Evolutionary conservation across 495 filamentous ascomycete species (phyloP).

Genomic region (Hyphodiscus hymeniophilus): DNA sequence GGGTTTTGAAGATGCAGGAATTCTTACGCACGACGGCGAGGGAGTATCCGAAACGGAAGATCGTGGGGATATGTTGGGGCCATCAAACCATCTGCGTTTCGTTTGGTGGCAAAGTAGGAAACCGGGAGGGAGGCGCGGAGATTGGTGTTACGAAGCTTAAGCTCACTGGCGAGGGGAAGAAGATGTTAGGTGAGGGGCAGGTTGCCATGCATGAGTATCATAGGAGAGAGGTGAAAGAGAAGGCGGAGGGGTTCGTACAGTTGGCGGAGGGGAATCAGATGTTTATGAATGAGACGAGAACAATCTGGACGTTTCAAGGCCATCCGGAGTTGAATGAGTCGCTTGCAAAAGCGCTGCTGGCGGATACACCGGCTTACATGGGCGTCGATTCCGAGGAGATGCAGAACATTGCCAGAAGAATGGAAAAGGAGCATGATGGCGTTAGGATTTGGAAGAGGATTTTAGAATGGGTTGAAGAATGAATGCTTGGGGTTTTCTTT

Average conservation of each 20-base stretch:
- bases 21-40: constrained; percentile 32
- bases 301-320: constrained; percentile 39
- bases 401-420: constrained; percentile 10
- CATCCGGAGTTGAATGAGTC: constrained; percentile 40
- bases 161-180: constrained; percentile 2
- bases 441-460: constrained; percentile 34
- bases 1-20: constrained; percentile 36
- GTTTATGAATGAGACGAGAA: constrained; percentile 32
- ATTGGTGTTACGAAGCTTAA: constrained; percentile 1
- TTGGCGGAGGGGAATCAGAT: constrained; percentile 32
- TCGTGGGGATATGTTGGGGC: constrained; percentile 40
- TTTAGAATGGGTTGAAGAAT: constrained; percentile 33
- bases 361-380: constrained; percentile 32
- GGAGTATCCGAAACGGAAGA: constrained; percentile 31
- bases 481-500: too few species aligned
- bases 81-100: constrained; percentile 36
- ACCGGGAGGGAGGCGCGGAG: constrained; percentile 30
- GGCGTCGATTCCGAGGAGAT: constrained; percentile 27
- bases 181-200: too few species aligned
- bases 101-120: constrained; percentile 34
- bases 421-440: constrained; percentile 33
- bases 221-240: constrained; percentile 28
- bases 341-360: constrained; percentile 31
- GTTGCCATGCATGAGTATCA: constrained; percentile 40
- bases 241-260: constrained; percentile 26